Percentiles rank a stretch among this genome's conserved stretches.
Conservation (phyloP, 345 rosid species). For the Nephelium lappaceum region DNA sequence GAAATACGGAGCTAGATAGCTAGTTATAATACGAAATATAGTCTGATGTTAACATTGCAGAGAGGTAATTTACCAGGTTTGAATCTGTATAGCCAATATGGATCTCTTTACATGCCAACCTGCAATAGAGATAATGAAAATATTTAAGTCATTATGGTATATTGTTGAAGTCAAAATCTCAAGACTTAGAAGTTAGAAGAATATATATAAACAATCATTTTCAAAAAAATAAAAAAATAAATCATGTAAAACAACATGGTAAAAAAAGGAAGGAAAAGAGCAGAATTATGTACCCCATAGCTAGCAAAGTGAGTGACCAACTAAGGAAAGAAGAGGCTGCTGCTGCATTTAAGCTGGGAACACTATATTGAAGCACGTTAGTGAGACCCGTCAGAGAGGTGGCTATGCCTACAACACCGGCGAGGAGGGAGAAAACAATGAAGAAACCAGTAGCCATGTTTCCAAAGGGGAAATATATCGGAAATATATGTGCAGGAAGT, state of each 20-base stretch:
- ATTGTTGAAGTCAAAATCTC: neutral
- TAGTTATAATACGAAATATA: neutral
- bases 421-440: conserved; percentile 67
- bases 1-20: neutral
- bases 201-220: neutral
- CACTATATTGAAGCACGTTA: conserved; percentile 48
- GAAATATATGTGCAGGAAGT: conserved; percentile 75
- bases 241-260: no score
- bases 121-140: conserved; percentile 29
- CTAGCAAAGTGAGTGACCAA: conserved; percentile 70
- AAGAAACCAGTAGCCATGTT: conserved; percentile 86
- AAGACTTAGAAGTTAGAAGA: neutral
- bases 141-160: neutral
- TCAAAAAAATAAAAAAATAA: no score
- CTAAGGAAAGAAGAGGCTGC: conserved; percentile 67
- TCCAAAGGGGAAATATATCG: conserved; percentile 80
- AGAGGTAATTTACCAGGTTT: conserved; percentile 53
- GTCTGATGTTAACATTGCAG: neutral
- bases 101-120: conserved; percentile 91
- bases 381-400: conserved; percentile 63
- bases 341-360: conserved; percentile 62
- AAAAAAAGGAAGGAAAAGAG: neutral
- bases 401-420: conserved; percentile 76
- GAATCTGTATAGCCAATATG: conserved; percentile 72
- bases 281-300: conserved; percentile 64